Base-by-base conservation (phyloP, 1,284 basidiomycete genomes). In the Pulveroboletus sp. region DNA sequence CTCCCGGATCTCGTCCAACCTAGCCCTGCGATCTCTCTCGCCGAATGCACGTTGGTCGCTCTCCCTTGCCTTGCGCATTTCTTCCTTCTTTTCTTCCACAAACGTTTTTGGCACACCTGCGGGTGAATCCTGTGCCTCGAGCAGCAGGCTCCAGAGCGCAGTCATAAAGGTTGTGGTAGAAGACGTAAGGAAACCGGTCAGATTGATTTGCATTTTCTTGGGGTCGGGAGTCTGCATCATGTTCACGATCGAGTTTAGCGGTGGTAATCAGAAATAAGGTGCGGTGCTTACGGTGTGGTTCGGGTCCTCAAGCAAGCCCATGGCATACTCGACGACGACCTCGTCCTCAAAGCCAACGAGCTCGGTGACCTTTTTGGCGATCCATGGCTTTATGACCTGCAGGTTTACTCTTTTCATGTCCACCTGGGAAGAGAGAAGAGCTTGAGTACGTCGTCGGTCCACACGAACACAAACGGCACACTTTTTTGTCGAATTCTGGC, bases 321-420 rank as follows among this genome's bases (percentile, higher is more conserved):
- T 91, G 18, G 94, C 93, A 71, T 97, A 98, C 72, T 98, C 96
- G 26, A 97, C 88, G 29, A 99, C 91, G 38, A 99, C 90, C 69
- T 99, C 96, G 72, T 99, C 96, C 70, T 99, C 96, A 49, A 98
- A 87, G 7, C 94, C 94, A 38, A 96, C 85, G 24, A 98, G 81
- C 65, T 95, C 91, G 6, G 91, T 85, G 54, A 97, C 86, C 70
- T 93, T 92, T 76, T 92, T 92, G 6, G 92, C 88, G 57, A 98
- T 89, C 96, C 96, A 99, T 4, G 94, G 93, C 54, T 92, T 81
- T 69, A 98, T 90, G 63, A 96, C 92, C 31, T 81, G 80, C 60
- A 94, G 71, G 72, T 97, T 96, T 58, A 98, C 94, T 79, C 97
- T 97, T 51, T 91, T 83, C 85, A 96, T 91, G 74, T 98, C 95